Evolutionary conservation across 768 basidiomycete genomes (phyloP).

Genomic region (Harrya chromipes): DNA sequence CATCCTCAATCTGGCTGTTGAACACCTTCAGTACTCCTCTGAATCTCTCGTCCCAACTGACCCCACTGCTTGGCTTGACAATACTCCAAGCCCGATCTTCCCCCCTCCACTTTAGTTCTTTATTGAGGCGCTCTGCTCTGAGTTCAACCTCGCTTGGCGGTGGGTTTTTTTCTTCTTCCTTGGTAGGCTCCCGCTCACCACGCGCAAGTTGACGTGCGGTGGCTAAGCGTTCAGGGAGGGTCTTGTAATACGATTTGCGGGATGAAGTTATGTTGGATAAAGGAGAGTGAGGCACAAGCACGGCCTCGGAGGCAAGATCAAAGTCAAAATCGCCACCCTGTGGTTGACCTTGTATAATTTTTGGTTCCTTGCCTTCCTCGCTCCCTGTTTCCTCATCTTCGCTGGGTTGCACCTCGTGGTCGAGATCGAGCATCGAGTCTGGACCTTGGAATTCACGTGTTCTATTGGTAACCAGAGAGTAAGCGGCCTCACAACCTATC

Average conservation of each 20-base stretch:
- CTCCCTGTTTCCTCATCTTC: slow-evolving; percentile 2
- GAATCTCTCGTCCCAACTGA: slow-evolving; percentile 79
- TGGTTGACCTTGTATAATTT: background rate
- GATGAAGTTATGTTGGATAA: slow-evolving; percentile 61
- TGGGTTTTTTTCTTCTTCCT: slow-evolving; percentile 73
- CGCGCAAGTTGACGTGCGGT: slow-evolving; percentile 73
- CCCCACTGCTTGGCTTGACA: slow-evolving; percentile 56
- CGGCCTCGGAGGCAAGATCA: slow-evolving; percentile 59
- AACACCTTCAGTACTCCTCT: slow-evolving; percentile 59
- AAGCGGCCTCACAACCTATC: slow-evolving; percentile 78
- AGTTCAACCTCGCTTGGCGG: slow-evolving; percentile 89
- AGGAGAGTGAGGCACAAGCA: slow-evolving; percentile 64
- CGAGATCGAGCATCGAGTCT: slow-evolving; percentile 12
- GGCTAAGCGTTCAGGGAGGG: slow-evolving; percentile 61
- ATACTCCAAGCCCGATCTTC: slow-evolving; percentile 81
- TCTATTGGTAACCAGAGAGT: slow-evolving; percentile 59
- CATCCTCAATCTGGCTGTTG: slow-evolving; percentile 33
- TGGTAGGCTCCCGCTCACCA: slow-evolving; percentile 79
- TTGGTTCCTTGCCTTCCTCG: slow-evolving; percentile 7
- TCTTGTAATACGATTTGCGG: slow-evolving; percentile 73
- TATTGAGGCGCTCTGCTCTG: slow-evolving; percentile 81
- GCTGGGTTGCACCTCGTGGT: slow-evolving; percentile 16
- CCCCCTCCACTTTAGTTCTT: slow-evolving; percentile 82
- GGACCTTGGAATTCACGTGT: slow-evolving; percentile 58
- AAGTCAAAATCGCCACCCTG: slow-evolving; percentile 70